Evolutionary conservation across 78 protist species (phyloP), one percentile per base, ranked within the genome.

Genomic region (Dictyostelium purpureum): DNA sequence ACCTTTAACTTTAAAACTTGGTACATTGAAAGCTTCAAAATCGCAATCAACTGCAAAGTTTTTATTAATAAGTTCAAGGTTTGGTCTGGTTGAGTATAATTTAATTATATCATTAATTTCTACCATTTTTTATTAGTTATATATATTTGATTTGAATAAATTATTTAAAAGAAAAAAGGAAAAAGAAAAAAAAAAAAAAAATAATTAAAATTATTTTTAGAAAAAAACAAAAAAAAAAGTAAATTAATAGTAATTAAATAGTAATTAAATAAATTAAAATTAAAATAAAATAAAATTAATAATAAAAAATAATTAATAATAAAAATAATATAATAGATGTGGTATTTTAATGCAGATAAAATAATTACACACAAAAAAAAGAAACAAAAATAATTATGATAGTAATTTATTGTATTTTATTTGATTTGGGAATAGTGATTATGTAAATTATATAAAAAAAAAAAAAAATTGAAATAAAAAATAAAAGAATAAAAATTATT

Each of bases 71-170:
- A 63, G 59, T 31, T 73, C 54, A 12, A 85, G 31, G 14, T 43
- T 21, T 61, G 92, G 92, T 26, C 38, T 51, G 6, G 57, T 31
- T 31, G 33, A 43, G 19, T 85, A 85, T 40, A 85, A 73, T 21
- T 57, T 73, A 10, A 85, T 16, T 45, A 85, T 85, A 31, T 85
- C 92, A 24, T 26, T 70, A n/a, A 63, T 65, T 16, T 82, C 90
- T 42, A 82, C 35, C 81, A 75, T 75, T 74, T 73, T 73, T 47
- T 73, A 2, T 24, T 49, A 33, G 16, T 16, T 63, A 12, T 28
- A 11, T 57, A 57, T 47, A 0, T 47, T 47, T 47, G 1, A 47
- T 3, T 47, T 47, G 52, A n/a, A n/a, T n/a, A n/a, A n/a, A n/a
- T n/a, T n/a, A n/a, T n/a, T n/a, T n/a, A n/a, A n/a, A n/a, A n/a